These are phyloP conservation scores for Platanthera zijinensis DNA, from an alignment of 106 monocot genomes.

Conservation along the genomic window DNA sequence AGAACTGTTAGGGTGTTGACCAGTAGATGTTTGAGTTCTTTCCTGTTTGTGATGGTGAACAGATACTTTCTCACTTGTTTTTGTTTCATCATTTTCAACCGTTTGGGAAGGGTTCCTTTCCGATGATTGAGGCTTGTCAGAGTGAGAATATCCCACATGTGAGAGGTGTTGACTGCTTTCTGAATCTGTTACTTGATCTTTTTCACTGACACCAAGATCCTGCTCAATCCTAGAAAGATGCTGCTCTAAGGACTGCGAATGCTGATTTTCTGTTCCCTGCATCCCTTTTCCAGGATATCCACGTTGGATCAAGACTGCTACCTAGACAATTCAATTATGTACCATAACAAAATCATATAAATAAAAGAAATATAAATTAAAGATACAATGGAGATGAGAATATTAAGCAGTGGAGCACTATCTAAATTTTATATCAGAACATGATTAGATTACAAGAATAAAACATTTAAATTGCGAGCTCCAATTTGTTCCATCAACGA, in stretches of 20 bases:
- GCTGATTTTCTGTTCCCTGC: constrained; percentile 31
- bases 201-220: constrained; percentile 17
- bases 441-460: neutral
- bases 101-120: constrained; percentile 14
- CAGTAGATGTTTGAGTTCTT: constrained; percentile 19
- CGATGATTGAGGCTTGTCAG: constrained; percentile 13
- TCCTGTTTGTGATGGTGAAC: constrained; percentile 25
- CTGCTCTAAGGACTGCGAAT: constrained; percentile 22
- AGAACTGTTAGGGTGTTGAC: constrained; percentile 22
- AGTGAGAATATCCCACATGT: constrained; percentile 24
- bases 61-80: constrained; percentile 22
- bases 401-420: neutral
- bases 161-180: constrained; percentile 11
- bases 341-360: neutral
- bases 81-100: constrained; percentile 25
- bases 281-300: constrained; percentile 25
- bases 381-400: neutral
- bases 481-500: too few species aligned
- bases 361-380: neutral
- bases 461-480: too few species aligned
- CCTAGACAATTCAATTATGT: constrained; percentile 12
- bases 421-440: constrained; percentile 1
- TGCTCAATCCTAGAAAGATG: constrained; percentile 21
- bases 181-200: constrained; percentile 17
- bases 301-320: constrained; percentile 28